Evolutionary conservation across 2,329 filamentous ascomycete species (phyloP).

Genomic region (Fusarium sterilihyphosum): DNA sequence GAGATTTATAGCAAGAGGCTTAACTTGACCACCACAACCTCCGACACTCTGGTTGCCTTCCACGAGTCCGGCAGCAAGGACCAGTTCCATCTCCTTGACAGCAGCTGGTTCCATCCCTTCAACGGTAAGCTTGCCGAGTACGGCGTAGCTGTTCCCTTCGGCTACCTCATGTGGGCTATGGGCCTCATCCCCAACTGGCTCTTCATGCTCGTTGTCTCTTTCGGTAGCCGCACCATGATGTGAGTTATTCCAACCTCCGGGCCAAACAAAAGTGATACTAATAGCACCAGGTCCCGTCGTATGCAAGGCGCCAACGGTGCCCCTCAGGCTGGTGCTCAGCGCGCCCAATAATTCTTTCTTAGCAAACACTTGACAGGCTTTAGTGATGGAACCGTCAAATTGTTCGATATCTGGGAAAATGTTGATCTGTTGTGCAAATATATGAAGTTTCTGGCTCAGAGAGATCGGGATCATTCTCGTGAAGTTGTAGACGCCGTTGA

Average conservation of each 20-base stretch:
- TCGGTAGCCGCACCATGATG: conserved; percentile 80
- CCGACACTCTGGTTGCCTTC: conserved; percentile 70
- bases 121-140: conserved; percentile 73
- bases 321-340: conserved; percentile 23
- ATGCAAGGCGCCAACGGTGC: conserved; percentile 41
- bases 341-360: conserved; percentile 29
- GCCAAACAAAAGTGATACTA: conserved; percentile 27
- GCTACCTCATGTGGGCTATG: conserved; percentile 74
- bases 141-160: conserved; percentile 70
- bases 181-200: conserved; percentile 77
- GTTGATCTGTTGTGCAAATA: conserved; percentile 23
- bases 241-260: conserved; percentile 56
- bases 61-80: conserved; percentile 63
- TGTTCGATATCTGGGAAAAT: conserved; percentile 21
- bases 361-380: not conserved
- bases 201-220: conserved; percentile 80
- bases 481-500: conserved; percentile 22
- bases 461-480: conserved; percentile 23
- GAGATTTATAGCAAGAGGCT: conserved; percentile 72
- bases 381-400: conserved; percentile 14
- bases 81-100: conserved; percentile 59
- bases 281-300: conserved; percentile 51
- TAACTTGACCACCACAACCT: conserved; percentile 75
- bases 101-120: conserved; percentile 77
- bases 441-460: conserved; percentile 21